A percentile compares a stretch with the other conserved stretches of the same genome.
Conservation (phyloP, 805 yeast species). For the Metschnikowia dekortorum region DNA sequence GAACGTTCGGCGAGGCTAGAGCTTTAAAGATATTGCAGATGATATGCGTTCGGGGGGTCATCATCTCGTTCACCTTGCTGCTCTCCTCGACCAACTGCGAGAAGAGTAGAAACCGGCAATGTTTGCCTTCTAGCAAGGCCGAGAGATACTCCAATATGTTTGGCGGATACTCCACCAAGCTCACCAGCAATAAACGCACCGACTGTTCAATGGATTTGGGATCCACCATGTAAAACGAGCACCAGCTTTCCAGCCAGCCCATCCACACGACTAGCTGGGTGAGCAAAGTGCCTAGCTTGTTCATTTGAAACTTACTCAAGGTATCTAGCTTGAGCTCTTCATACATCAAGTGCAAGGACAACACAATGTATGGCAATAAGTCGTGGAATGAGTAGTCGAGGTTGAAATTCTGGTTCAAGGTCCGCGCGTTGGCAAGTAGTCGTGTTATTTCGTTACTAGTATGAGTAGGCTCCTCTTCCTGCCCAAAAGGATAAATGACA, state of each 20-base stretch:
- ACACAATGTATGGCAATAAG: constrained; percentile 55
- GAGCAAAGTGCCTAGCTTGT: constrained; percentile 50
- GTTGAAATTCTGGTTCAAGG: constrained; percentile 22
- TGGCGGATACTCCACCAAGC: constrained; percentile 55
- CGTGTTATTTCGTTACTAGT: constrained; percentile 26
- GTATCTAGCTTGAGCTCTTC: constrained; percentile 70
- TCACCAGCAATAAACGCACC: constrained; percentile 39
- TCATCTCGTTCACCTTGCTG: constrained; percentile 51
- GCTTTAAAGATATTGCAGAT: constrained; percentile 60
- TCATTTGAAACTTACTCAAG: constrained; percentile 31
- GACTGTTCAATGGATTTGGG: constrained; percentile 30
- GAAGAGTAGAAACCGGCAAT: constrained; percentile 56
- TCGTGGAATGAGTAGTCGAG: constrained; percentile 44
- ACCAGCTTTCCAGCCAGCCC: constrained; percentile 74
- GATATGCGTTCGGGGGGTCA: constrained; percentile 65
- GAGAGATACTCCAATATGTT: constrained; percentile 52
- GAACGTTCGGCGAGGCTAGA: constrained; percentile 50
- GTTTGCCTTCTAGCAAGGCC: constrained; percentile 41
- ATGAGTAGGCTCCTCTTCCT: constrained; percentile 6
- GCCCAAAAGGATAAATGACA: constrained; percentile 44
- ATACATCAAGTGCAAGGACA: constrained; percentile 68
- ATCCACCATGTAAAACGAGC: constrained; percentile 46
- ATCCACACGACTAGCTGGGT: constrained; percentile 60
- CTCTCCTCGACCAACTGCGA: constrained; percentile 64
- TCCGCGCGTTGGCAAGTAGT: constrained; percentile 29